A percentile compares a stretch with the other conserved stretches of the same genome.
Conservation (phyloP, 345 rosid species). For the Raphanus raphanistrum region DNA sequence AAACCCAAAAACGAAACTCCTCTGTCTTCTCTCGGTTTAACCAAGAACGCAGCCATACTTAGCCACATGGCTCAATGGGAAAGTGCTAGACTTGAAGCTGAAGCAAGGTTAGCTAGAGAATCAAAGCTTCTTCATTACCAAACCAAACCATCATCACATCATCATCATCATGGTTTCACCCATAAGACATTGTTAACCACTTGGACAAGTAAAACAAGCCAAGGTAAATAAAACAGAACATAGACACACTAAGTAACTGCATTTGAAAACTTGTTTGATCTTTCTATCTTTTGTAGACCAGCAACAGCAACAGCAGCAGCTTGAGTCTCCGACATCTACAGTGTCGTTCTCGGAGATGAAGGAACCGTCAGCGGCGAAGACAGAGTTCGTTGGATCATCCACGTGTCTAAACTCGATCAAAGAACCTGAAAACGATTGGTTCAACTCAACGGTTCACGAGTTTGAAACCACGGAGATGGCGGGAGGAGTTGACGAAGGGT, state of each 20-base stretch:
- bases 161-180: conserved; percentile 31
- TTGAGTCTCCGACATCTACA: not conserved
- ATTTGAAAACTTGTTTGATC: not conserved
- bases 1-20: not conserved
- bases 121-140: not conserved
- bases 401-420: conserved; percentile 52
- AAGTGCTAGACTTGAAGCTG: not conserved
- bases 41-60: not conserved
- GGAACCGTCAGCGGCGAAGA: conserved; percentile 12
- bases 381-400: conserved; percentile 22
- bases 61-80: not conserved
- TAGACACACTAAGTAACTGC: not conserved
- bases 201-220: conserved; percentile 30
- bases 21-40: not conserved
- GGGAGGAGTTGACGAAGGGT: conserved; percentile 49
- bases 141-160: conserved; percentile 16
- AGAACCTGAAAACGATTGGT: conserved; percentile 68
- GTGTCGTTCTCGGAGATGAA: conserved; percentile 26
- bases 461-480: conserved; percentile 25
- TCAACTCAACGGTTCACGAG: conserved; percentile 33
- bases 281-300: not conserved
- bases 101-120: not conserved
- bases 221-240: conserved; percentile 14
- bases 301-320: not conserved
- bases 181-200: conserved; percentile 16